Evolutionary conservation across 306 rosid genomes (phyloP), one percentile per base, ranked within the genome.

Genomic region (Vigna hirtella): DNA sequence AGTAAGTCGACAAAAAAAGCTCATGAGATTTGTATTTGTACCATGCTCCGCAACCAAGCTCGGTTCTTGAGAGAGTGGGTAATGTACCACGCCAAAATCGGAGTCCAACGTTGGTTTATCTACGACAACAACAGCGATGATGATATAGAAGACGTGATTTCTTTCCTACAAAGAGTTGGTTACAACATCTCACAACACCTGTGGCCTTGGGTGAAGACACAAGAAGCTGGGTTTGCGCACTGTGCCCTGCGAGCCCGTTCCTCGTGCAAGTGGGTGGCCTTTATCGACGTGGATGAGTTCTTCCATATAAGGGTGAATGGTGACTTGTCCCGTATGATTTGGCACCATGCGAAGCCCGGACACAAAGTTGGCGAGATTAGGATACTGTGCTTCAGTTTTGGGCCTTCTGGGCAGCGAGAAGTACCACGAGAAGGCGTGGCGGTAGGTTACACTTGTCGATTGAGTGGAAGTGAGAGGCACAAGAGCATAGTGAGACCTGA

Each of bases 161-260:
- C 57, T 7, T 58, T 53, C 10, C 43, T 94, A 0, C 55, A 12
- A 11, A 57, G 16, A 1, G 42, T 14, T 2, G 84, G 86, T 0
- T 85, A 91, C 87, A 89, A 91, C 18, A 71, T 94, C 17, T 83
- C 93, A 0, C 76, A 81, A 7, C 90, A 90, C 68, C 24, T 80
- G 3, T 94, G 96, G 97, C 94, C 96, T 0, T 94, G 97, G 96
- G 65, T 90, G 2, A 90, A 94, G 85, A 83, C 91, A 12, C 97
- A 94, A 34, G 96, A 91, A 24, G 96, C 98, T 0, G 97, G 98
- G 76, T 94, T 94, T 15, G 87, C 96, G 3, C 96, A 94, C 32
- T 94, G 97, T 3, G 93, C 94, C 0, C 24, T 94, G 2, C 83
- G 85, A 11, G 97, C 97, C 0, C 83, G 93, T 0, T 82, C 85